Conservation (phyloP, 1,139 yeast genomes). For the Yamadazyma atlantica region DNA sequence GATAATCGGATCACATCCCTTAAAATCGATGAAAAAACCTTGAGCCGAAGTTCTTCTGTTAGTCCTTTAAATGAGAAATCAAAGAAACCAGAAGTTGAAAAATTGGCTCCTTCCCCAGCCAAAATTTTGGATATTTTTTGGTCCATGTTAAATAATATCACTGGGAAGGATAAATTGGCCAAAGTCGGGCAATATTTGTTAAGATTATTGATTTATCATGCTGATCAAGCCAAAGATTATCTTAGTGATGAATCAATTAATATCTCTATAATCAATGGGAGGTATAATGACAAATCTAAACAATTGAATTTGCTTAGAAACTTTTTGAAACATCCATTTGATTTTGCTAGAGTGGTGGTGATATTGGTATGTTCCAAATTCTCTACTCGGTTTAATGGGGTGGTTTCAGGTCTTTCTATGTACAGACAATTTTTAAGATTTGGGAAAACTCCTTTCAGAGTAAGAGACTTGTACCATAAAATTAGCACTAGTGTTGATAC, state of each 20-base stretch:
- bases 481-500: conserved; percentile 13
- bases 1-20: conserved; percentile 15
- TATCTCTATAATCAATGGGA: conserved; percentile 26
- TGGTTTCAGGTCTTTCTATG: conserved; percentile 52
- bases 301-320: conserved; percentile 35
- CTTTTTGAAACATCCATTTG: conserved; percentile 42
- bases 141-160: conserved; percentile 50
- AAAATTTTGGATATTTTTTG: conserved; percentile 45
- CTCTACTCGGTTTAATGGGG: conserved; percentile 28
- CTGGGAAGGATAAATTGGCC: conserved; percentile 72
- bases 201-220: conserved; percentile 52
- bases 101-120: conserved; percentile 7
- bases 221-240: conserved; percentile 38
- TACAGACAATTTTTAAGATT: conserved; percentile 71
- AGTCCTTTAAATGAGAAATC: conserved; percentile 6
- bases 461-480: conserved; percentile 29
- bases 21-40: conserved; percentile 10
- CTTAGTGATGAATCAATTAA: conserved; percentile 36
- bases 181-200: conserved; percentile 61
- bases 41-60: conserved; percentile 11
- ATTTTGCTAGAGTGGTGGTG: conserved; percentile 36
- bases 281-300: conserved; percentile 36
- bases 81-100: neutral
- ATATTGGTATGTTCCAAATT: conserved; percentile 39
- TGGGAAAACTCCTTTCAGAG: conserved; percentile 68